Conservation (phyloP, 257 asterid species). For the Solanum appendiculatum region DNA sequence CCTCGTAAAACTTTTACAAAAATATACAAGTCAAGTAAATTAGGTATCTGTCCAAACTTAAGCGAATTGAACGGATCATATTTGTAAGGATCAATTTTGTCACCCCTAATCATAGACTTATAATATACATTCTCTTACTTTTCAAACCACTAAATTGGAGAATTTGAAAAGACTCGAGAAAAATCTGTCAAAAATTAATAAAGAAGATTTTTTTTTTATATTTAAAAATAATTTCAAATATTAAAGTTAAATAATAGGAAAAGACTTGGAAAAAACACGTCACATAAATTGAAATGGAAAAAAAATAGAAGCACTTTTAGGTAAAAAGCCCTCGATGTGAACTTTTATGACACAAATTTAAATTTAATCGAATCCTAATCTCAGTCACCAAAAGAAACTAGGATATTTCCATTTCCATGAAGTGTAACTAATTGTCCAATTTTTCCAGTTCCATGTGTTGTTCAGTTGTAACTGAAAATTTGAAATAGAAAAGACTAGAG, state of each 20-base stretch:
- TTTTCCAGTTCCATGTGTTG: constrained; percentile 30
- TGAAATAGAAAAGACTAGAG: constrained; percentile 3
- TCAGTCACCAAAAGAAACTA: background rate
- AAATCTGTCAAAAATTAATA: too few relatives aligned
- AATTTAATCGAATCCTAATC: background rate
- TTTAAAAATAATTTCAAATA: too few relatives aligned
- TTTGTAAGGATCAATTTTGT: too few relatives aligned
- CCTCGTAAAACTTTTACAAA: background rate
- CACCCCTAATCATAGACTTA: too few relatives aligned
- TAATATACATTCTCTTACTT: too few relatives aligned
- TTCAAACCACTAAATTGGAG: too few relatives aligned
- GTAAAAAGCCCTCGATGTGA: background rate
- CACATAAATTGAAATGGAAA: too few relatives aligned
- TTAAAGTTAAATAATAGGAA: background rate
- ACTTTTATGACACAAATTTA: background rate
- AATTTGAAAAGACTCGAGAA: too few relatives aligned
- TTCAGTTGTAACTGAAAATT: constrained; percentile 3
- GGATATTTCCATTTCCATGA: background rate
- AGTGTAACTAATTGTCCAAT: background rate
- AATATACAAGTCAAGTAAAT: background rate
- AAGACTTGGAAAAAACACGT: too few relatives aligned
- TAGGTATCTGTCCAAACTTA: background rate
- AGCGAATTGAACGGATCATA: background rate
- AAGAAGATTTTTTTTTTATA: too few relatives aligned
- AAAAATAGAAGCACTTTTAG: background rate